Evolutionary conservation across 2,329 filamentous ascomycete species (phyloP), one percentile per base, ranked within the genome.

Genomic region (Emergomyces africanus): DNA sequence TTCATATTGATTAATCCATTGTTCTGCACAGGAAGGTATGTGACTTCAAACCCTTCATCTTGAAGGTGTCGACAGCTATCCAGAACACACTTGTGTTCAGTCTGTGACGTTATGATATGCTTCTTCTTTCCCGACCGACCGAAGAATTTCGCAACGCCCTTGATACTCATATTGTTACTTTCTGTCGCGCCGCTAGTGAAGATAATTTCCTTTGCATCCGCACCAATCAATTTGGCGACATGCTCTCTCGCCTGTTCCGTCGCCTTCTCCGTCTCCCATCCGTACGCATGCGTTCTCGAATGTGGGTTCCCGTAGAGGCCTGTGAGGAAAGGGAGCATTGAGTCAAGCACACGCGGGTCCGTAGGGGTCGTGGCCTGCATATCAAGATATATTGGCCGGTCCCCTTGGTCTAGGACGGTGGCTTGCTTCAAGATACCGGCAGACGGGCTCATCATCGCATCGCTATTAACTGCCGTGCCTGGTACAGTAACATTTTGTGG

Each of bases 111-210:
- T 73, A 99, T 90, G 69, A 99, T 92, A 75, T 99, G 94, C 77
- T 88, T 96, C 84, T 97, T 97, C 83, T 96, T 96, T 67, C 90
- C 91, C 2, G 84, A 85, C 60, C 89, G 84, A 65, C 90, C 90
- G 72, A 96, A 96, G 77, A 99, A 99, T 63, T 92, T 83, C 23
- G 94, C 91, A 9, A 99, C 92, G 64, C 94, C 94, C 78, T 99
- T 99, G 78, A 99, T 90, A 74, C 90, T 96, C 94, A 99, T 99
- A 70, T 99, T 99, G 77, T 99, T 99, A 71, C 90, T 96, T 78
- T 99, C 94, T 0, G 94, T 99, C 18, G 94, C 94, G 59, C 94
- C 94, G 68, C 91, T 96, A 6, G 94, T 99, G 76, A 99, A 97
- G 68, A 99, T 95, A 65, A 99, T 97, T 72, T 99, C 94, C 76